A percentile compares a stretch with the other conserved stretches of the same genome.
Evolutionary conservation across 148 eudicot species (phyloP).

Genomic region (Rhododendron vialii): DNA sequence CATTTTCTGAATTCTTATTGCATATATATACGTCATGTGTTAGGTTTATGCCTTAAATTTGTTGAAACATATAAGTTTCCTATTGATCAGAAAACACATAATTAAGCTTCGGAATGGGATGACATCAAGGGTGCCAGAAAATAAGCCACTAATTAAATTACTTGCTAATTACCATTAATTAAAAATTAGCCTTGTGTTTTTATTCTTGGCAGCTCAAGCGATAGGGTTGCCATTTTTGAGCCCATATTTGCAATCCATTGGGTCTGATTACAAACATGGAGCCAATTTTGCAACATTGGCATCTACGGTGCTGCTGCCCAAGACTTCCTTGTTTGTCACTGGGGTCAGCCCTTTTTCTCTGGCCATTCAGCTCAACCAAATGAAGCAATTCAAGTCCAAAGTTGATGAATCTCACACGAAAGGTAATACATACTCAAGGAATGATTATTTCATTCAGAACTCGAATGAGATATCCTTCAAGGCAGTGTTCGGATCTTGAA

Average conservation of each 20-base stretch:
- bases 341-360: constrained; percentile 92
- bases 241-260: constrained; percentile 84
- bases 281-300: constrained; percentile 88
- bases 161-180: not conserved
- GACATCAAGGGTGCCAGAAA: not conserved
- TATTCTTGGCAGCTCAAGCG: constrained; percentile 47
- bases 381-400: constrained; percentile 54
- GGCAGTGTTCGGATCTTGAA: not conserved
- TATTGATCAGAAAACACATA: not conserved
- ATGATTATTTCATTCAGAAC: not conserved
- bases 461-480: not conserved
- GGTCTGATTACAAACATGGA: constrained; percentile 71
- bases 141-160: not conserved
- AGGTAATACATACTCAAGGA: constrained; percentile 14
- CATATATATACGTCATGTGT: too few relatives aligned
- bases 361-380: constrained; percentile 78
- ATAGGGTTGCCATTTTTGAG: constrained; percentile 75
- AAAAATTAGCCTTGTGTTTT: not conserved
- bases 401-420: constrained; percentile 35
- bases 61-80: too few relatives aligned
- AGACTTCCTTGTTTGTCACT: constrained; percentile 70
- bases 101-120: not conserved
- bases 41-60: too few relatives aligned
- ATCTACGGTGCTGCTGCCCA: constrained; percentile 66
- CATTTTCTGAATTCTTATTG: too few relatives aligned